A percentile compares a stretch with the other conserved stretches of the same genome.
phyloP scores from a whole-genome alignment of 2,329 filamentous ascomycete species.

The Biscogniauxia marginata region DNA sequence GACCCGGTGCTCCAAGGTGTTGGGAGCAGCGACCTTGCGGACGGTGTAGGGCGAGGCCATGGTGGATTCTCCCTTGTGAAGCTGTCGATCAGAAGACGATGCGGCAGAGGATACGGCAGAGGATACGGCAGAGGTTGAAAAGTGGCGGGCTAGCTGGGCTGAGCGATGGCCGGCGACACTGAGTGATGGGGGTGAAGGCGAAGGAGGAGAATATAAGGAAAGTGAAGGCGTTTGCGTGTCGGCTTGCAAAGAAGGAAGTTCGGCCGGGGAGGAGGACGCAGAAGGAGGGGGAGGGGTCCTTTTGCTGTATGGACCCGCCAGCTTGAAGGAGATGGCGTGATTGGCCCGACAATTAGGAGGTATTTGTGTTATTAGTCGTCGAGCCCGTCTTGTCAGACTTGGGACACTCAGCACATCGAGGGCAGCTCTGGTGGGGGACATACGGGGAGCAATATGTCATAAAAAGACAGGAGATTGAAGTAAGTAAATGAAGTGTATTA shows the following conservation, averaged over 20 bases:
- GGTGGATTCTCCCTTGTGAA: constrained; percentile 32
- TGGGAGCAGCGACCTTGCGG: constrained; percentile 84
- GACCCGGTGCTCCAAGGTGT: constrained; percentile 96
- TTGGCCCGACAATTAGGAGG: neutral
- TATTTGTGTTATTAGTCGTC: neutral
- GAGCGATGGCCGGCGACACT: constrained; percentile 42
- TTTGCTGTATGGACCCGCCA: neutral
- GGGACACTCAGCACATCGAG: neutral
- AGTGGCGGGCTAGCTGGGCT: constrained; percentile 55
- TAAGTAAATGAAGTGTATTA: neutral
- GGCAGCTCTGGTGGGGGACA: neutral
- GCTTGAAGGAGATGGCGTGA: neutral
- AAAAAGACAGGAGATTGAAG: neutral
- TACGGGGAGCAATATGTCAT: neutral
- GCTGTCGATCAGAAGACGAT: constrained; percentile 21
- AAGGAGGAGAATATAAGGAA: constrained; percentile 9
- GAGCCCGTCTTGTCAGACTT: neutral
- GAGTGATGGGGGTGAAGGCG: constrained; percentile 8
- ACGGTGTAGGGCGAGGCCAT: constrained; percentile 69
- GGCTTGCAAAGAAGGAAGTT: constrained; percentile 17
- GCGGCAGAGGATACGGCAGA: too few species aligned
- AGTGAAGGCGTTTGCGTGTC: constrained; percentile 16
- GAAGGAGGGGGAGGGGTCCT: constrained; percentile 34
- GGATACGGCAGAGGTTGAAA: constrained; percentile 40
- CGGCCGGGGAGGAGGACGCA: constrained; percentile 12